These are phyloP conservation scores for Fusarium nodosum DNA, from an alignment of 2,329 filamentous ascomycete species.

Conservation along the genomic window DNA sequence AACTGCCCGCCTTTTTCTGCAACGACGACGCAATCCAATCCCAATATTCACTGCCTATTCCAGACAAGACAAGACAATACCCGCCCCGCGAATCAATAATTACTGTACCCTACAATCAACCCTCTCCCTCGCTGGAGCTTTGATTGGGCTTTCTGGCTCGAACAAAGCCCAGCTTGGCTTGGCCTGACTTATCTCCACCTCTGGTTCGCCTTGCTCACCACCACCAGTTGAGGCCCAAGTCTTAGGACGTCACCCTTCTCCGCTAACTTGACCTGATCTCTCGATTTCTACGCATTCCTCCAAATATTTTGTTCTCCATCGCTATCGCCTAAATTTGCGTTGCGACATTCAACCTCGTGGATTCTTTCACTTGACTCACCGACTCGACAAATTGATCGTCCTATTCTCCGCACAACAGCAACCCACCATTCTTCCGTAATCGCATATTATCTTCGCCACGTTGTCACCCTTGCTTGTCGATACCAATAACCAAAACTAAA, in stretches of 20 bases:
- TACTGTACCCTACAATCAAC: slow-evolving; percentile 7
- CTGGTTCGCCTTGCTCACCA: slow-evolving; percentile 37
- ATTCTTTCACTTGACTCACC: slow-evolving; percentile 19
- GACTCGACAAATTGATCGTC: slow-evolving; percentile 20
- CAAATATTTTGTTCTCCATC: slow-evolving; percentile 3
- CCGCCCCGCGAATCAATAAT: slow-evolving; percentile 26
- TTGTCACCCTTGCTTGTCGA: slow-evolving; percentile 24
- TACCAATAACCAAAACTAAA: slow-evolving; percentile 7
- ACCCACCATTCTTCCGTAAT: slow-evolving; percentile 23
- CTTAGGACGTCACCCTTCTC: slow-evolving; percentile 39
- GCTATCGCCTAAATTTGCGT: slow-evolving; percentile 13
- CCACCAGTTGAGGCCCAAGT: slow-evolving; percentile 8
- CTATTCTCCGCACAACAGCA: slow-evolving; percentile 9
- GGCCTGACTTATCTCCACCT: slow-evolving; percentile 41
- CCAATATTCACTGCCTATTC: slow-evolving; percentile 11
- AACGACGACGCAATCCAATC: slow-evolving; percentile 22
- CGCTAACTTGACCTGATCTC: slow-evolving; percentile 30
- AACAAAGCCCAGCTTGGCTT: slow-evolving; percentile 34
- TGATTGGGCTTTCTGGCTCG: slow-evolving; percentile 33
- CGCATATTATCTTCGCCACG: slow-evolving; percentile 38
- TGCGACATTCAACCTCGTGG: slow-evolving; percentile 18
- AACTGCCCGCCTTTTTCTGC: slow-evolving; percentile 25
- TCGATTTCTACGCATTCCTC: slow-evolving; percentile 23
- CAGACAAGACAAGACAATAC: slow-evolving; percentile 1
- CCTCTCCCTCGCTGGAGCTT: slow-evolving; percentile 26